Evolutionary conservation across 495 filamentous ascomycete species (phyloP), one percentile per base, ranked within the genome.

Genomic region (Hyaloscypha hepaticicola): DNA sequence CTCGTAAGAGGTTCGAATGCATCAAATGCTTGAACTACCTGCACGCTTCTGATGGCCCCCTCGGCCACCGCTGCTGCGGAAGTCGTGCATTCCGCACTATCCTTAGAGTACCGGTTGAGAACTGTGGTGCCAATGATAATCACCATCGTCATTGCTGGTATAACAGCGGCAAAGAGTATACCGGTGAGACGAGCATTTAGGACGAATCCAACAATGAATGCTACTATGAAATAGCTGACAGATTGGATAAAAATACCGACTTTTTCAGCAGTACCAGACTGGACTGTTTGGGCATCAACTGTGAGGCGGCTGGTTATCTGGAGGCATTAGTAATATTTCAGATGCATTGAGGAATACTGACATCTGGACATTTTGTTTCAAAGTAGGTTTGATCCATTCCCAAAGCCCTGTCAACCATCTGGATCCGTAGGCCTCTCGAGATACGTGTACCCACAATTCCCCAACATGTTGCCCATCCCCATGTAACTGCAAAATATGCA

Each of bases 131-230:
- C 87, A 55, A 41, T 67, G 22, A 55, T 7, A 16, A 67, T 41
- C 49, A 83, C 79, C 45, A 87, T 77, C 0, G 82, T 80, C 85
- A 90, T 89, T 16, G 58, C 58, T 7, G 64, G 64, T 27, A 83
- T 79, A 41, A 87, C 79, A 0, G 82, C 81, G 81, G 88, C 88
- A 22, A 88, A 31, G 49, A 90, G 77, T 66, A 87, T 89, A 19
- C 85, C 87, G 0, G 88, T 87, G 27, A 90, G 83, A 71, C 70
- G 72, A 75, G 45, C 75, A 74, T 55, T 86, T 75, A 70, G 85
- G 69, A 85, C 81, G 63, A 89, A 89, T 11, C 85, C 84, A 5
- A 89, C 83, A 48, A 87, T 77, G 65, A 88, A 90, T 3, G 85
- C 81, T 1, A 83, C 83, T 27, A 88, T 65, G 68, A 90, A 88